Evolutionary conservation across 345 rosid genomes (phyloP).

Genomic region (Lumnitzera littorea): DNA sequence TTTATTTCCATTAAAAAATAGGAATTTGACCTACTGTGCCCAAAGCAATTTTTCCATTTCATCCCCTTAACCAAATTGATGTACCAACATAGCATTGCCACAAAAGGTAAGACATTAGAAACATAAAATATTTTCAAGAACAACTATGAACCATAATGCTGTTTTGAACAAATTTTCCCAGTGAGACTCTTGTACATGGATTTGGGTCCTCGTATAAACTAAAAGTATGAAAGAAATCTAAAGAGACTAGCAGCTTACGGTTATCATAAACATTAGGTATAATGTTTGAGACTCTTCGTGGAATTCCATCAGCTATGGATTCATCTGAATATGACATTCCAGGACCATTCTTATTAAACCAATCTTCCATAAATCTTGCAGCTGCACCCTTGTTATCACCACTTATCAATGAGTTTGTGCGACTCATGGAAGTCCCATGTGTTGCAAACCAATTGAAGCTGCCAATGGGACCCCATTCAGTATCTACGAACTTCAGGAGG

Average conservation of each 20-base stretch:
- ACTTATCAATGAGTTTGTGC: slow-evolving; percentile 86
- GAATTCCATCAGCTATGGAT: slow-evolving; percentile 32
- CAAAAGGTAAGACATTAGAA: no score
- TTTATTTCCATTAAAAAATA: no score
- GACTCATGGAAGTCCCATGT: slow-evolving; percentile 99
- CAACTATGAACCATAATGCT: no score
- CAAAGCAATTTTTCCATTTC: no score
- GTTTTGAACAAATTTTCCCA: no score
- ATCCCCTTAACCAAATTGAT: no score
- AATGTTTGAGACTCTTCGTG: slow-evolving; percentile 69
- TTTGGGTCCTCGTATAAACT: no score
- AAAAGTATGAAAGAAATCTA: background rate
- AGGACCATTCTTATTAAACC: slow-evolving; percentile 51
- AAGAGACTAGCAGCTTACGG: slow-evolving; percentile 38
- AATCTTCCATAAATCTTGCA: slow-evolving; percentile 94
- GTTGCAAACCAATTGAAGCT: slow-evolving; percentile 99
- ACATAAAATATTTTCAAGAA: no score
- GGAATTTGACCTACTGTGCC: no score
- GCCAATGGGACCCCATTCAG: slow-evolving; percentile 88
- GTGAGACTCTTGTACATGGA: no score
- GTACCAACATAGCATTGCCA: no score
- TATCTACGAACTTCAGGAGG: slow-evolving; percentile 88
- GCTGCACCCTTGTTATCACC: slow-evolving; percentile 99
- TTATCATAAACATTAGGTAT: slow-evolving; percentile 32
- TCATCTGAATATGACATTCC: slow-evolving; percentile 32